Evolutionary conservation across 768 basidiomycete genomes (phyloP), one percentile per base, ranked within the genome.

Genomic region (Coprinellus micaceus): DNA sequence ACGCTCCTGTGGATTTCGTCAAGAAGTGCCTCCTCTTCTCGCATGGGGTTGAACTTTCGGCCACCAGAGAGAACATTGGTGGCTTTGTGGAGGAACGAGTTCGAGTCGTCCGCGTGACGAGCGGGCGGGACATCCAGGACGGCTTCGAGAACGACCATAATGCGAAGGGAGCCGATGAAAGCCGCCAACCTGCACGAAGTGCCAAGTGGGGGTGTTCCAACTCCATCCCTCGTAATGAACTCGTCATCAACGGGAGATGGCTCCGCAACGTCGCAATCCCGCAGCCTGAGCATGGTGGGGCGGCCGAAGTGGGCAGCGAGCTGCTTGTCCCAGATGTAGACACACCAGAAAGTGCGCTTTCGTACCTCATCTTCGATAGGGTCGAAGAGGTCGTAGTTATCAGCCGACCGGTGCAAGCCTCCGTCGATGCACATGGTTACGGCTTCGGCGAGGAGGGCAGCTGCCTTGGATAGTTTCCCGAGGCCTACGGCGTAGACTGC

Each of bases 271-370:
- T 97, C 94, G 70, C 92, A 94, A 67, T 96, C 94, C 59, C 91
- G 80, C 58, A 95, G 71, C 45, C 93, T 82, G 61, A 97, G 79
- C 77, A 94, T 82, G 2, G 93, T 85, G 29, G 94, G 94, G 24
- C 94, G 78, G 24, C 94, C 94, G 67, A 96, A 95, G 69, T 92
- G 88, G 56, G 90, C 88, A 11, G 84, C 77, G 6, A 94, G 83
- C 65, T 95, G 94, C 72, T 97, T 96, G 72, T 97, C 94, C 94
- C 94, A 96, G 49, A 91, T 81, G 71, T 96, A 97, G 25, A 95
- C 91, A 57, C 91, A 91, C 93, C 94, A 97, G 70, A 97, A 97
- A 0, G 94, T 96, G 62, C 94, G 85, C 71, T 95, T 96, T 56
- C 94, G 82, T 26, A 94, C 85, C 68, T 96, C 92, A 58, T 90